A percentile compares a stretch with the other conserved stretches of the same genome.
Evolutionary conservation across 352 stramenopile species (phyloP).

Genomic region (Pilasporangium apinafurcum): DNA sequence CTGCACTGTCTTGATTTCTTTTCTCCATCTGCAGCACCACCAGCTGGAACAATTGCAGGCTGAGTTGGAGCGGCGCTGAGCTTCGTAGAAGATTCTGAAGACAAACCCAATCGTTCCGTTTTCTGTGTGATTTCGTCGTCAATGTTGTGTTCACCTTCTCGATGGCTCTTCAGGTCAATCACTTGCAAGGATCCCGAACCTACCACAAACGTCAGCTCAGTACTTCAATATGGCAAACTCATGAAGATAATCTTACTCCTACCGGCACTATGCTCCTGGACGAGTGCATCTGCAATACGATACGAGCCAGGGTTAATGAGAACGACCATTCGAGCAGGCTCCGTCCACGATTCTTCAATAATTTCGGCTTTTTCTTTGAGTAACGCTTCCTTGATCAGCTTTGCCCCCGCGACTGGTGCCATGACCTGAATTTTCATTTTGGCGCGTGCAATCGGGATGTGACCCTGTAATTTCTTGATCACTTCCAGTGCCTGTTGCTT

Average conservation of each 20-base stretch:
- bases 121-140: conserved; percentile 89
- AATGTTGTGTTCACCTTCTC: conserved; percentile 88
- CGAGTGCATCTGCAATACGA: conserved; percentile 62
- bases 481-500: conserved; percentile 97
- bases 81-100: conserved; percentile 8
- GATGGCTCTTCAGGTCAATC: conserved; percentile 89
- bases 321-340: conserved; percentile 54
- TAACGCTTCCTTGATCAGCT: conserved; percentile 56
- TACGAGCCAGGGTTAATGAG: conserved; percentile 76
- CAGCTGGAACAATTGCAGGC: neutral
- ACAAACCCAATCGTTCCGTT: conserved; percentile 59
- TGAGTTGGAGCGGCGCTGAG: conserved; percentile 4
- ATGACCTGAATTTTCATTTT: conserved; percentile 95
- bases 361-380: conserved; percentile 61
- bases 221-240: neutral
- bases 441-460: conserved; percentile 94
- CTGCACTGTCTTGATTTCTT: conserved; percentile 78
- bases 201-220: neutral
- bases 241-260: neutral
- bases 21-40: conserved; percentile 3
- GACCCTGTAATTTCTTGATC: conserved; percentile 90
- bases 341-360: conserved; percentile 50
- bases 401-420: conserved; percentile 29
- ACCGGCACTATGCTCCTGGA: conserved; percentile 50
- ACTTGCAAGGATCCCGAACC: conserved; percentile 82